A percentile compares a stretch with the other conserved stretches of the same genome.
Evolutionary conservation across 192 early-diverging fungal species (phyloP).

Genomic region (Diversispora epigaea): DNA sequence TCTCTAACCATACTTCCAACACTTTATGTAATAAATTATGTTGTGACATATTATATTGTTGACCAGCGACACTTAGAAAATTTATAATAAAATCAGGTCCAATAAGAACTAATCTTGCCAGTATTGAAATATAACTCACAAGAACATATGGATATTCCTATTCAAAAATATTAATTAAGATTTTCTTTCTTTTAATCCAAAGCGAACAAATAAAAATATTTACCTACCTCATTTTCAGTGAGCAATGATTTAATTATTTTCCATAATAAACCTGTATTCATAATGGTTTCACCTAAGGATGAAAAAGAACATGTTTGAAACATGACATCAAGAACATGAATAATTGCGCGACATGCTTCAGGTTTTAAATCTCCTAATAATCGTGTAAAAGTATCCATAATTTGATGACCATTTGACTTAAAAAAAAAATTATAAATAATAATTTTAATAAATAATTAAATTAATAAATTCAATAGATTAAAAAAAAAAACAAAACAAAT

Average conservation of each 20-base stretch:
- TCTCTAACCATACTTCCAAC: constrained; percentile 66
- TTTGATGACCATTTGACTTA: constrained; percentile 42
- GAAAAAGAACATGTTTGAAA: constrained; percentile 50
- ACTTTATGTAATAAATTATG: constrained; percentile 49
- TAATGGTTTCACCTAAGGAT: constrained; percentile 51
- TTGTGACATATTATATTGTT: constrained; percentile 42
- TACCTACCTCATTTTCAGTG: constrained; percentile 51
- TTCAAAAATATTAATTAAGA: background rate
- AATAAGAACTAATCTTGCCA: constrained; percentile 63
- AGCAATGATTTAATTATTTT: constrained; percentile 54
- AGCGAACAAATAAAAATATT: background rate
- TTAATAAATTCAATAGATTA: no score
- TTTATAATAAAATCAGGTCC: constrained; percentile 55
- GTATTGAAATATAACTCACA: constrained; percentile 59
- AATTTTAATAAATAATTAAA: constrained; percentile 1
- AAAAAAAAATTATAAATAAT: no score
- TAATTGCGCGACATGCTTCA: constrained; percentile 59
- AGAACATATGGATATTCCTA: constrained; percentile 59
- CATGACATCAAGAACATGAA: constrained; percentile 60
- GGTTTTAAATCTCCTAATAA: constrained; percentile 57
- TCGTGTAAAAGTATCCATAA: constrained; percentile 44
- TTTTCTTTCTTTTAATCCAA: background rate
- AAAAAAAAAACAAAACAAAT: no score
- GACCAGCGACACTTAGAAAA: constrained; percentile 47
- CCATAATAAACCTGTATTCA: constrained; percentile 55